Conservation (phyloP, 345 rosid species). For the Arabidopsis thaliana region TAIR10.1 NC_003076.8:22828501-22829000, state of each 20-base stretch:
- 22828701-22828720: neutral
- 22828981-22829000: conserved; percentile 52
- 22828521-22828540: conserved; percentile 4
- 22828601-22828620: neutral
- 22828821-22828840: conserved; percentile 47
- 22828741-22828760: too few relatives aligned
- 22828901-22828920: neutral
- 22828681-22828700: conserved; percentile 21
- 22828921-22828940: neutral
- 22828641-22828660: neutral
- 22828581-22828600: neutral
- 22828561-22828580: conserved; percentile 42
- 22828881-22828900: conserved; percentile 48
- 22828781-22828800: neutral
- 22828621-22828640: conserved; percentile 17
- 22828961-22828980: conserved; percentile 43
- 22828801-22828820: conserved; percentile 45
- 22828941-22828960: too few relatives aligned
- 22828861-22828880: conserved; percentile 31
- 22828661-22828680: neutral
- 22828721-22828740: too few relatives aligned
- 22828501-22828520: conserved; percentile 33
- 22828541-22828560: conserved; percentile 30
- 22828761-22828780: neutral
- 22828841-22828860: conserved; percentile 4